phyloP scores from a whole-genome alignment of 2,329 filamentous ascomycete genomes.

The Chaetomium strumarium region DNA sequence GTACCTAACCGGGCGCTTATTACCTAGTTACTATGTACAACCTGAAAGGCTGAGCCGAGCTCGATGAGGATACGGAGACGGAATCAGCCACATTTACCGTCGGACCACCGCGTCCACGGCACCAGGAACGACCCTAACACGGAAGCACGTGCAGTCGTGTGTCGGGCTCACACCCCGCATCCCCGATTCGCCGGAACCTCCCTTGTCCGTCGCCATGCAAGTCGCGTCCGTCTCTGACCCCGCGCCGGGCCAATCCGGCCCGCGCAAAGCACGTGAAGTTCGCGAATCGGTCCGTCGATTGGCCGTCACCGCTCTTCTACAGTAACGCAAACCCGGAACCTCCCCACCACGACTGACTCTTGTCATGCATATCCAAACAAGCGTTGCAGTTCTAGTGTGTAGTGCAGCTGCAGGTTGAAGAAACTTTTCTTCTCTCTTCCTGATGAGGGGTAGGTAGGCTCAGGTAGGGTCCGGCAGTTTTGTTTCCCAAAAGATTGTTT shows the following conservation, averaged over 20 bases:
- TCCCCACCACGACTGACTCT: background rate
- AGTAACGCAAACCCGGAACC: too few relatives aligned
- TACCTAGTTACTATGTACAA: too few relatives aligned
- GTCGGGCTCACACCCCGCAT: background rate
- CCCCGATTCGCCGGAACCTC: conserved; percentile 5
- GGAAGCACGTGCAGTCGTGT: conserved; percentile 8
- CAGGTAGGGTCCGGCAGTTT: background rate
- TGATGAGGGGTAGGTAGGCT: background rate
- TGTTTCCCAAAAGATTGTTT: background rate
- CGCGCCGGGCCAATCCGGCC: conserved; percentile 5
- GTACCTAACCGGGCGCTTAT: conserved; percentile 11
- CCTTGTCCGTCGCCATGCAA: conserved; percentile 14
- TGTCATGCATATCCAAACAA: background rate
- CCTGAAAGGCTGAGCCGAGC: background rate
- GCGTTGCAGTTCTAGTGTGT: background rate
- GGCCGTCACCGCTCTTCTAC: background rate
- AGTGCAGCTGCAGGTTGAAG: background rate
- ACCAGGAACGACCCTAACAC: background rate
- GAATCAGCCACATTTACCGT: too few relatives aligned
- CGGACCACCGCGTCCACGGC: background rate
- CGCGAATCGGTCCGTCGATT: conserved; percentile 15
- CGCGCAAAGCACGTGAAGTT: conserved; percentile 16
- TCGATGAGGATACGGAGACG: too few relatives aligned
- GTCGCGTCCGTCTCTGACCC: conserved; percentile 1
- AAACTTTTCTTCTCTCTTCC: background rate